phyloP scores from a whole-genome alignment of 2,329 filamentous ascomycete species.

The Penicillium sp. region DNA sequence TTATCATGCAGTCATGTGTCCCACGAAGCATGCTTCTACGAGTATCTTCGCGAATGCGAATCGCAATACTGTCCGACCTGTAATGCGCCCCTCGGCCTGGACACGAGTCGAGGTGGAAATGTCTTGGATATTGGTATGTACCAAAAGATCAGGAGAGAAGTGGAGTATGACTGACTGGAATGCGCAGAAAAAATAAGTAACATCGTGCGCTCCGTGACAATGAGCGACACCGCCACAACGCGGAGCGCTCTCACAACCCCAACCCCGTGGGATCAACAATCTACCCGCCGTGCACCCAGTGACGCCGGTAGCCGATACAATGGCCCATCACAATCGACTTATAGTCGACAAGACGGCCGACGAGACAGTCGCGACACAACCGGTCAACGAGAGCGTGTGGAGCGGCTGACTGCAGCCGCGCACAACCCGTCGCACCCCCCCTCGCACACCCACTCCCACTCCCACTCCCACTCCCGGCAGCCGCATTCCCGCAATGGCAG shows the following conservation, averaged over 20 bases:
- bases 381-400: conserved; percentile 50
- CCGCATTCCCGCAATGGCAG: conserved; percentile 78
- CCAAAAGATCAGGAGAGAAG: conserved; percentile 6
- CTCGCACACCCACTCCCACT: too few species aligned
- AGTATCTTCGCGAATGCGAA: conserved; percentile 94
- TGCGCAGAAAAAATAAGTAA: conserved; percentile 86
- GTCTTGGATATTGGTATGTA: conserved; percentile 83
- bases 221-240: conserved; percentile 62
- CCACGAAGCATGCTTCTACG: conserved; percentile 98
- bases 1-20: conserved; percentile 97
- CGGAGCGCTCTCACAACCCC: conserved; percentile 61
- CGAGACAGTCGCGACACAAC: conserved; percentile 48
- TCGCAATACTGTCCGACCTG: conserved; percentile 93
- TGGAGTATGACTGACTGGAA: conserved; percentile 1
- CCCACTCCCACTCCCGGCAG: too few species aligned
- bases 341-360: conserved; percentile 21
- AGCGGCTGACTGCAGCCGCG: conserved; percentile 48
- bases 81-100: conserved; percentile 86
- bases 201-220: conserved; percentile 81
- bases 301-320: conserved; percentile 36
- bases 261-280: conserved; percentile 60
- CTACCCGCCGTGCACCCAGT: conserved; percentile 37
- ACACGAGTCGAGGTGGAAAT: conserved; percentile 91
- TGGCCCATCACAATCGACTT: conserved; percentile 13
- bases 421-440: too few species aligned